Conservation (phyloP, 2,329 filamentous ascomycete genomes). For the Monilinia aucupariae region DNA sequence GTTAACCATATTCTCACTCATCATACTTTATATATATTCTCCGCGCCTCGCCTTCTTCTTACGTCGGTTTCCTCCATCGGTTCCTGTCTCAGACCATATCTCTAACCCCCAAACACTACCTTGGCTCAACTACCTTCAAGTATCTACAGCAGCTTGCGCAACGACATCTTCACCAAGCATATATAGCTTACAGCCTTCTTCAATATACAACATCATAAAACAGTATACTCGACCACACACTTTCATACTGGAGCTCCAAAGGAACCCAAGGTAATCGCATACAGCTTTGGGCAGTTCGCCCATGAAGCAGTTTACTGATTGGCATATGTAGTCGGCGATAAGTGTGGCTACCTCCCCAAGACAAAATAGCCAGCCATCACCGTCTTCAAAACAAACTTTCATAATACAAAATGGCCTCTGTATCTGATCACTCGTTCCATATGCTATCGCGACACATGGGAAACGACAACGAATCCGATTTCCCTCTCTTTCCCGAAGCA, state of each 20-base stretch:
- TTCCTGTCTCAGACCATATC: conserved; percentile 29
- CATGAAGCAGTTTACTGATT: conserved; percentile 20
- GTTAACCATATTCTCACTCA: conserved; percentile 7
- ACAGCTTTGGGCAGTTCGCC: not conserved
- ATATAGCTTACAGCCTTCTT: not conserved
- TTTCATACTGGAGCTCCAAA: conserved; percentile 20
- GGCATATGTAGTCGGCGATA: conserved; percentile 24
- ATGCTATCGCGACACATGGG: conserved; percentile 63
- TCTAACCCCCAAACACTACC: conserved; percentile 18
- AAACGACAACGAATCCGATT: conserved; percentile 36
- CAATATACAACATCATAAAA: conserved; percentile 5
- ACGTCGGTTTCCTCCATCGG: conserved; percentile 20
- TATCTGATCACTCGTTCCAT: conserved; percentile 86
- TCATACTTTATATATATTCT: conserved; percentile 27
- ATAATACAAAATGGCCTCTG: conserved; percentile 61
- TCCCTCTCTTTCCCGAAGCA: conserved; percentile 44
- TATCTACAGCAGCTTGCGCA: conserved; percentile 5
- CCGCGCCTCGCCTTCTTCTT: conserved; percentile 20
- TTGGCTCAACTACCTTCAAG: conserved; percentile 9
- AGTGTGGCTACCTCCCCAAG: conserved; percentile 24
- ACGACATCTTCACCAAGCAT: not conserved
- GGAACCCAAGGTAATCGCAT: conserved; percentile 22
- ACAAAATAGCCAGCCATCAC: conserved; percentile 26
- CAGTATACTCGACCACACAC: conserved; percentile 1
- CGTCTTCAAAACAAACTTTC: conserved; percentile 49